Evolutionary conservation across 2,329 filamentous ascomycete genomes (phyloP), one percentile per base, ranked within the genome.

Genomic region (Cercospora nicotianae): DNA sequence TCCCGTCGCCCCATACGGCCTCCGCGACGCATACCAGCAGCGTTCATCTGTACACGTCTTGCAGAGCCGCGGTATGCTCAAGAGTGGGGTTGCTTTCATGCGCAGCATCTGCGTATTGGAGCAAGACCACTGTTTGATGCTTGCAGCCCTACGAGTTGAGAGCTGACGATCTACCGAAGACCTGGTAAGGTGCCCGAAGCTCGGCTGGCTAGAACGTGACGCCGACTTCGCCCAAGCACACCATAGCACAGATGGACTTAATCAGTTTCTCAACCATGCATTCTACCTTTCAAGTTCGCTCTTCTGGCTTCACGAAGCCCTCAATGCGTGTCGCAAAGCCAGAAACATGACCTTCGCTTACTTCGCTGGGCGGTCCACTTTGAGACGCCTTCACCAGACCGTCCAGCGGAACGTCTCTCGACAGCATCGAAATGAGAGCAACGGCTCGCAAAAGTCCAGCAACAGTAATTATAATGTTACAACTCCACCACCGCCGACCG

Each of bases 351-450:
- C 70, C 61, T 65, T 72, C 30, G 61, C 71, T 36, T 70, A 69
- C 61, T 68, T 77, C 67, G 68, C 72, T 67, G 72, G 73, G 66
- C 74, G 75, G 67, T 70, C 72, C 18, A 77, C 70, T 20, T 30
- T 77, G 20, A 72, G 72, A 18, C 72, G 72, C 36, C 74, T 79
- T n/a, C 76, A 78, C 67, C 71, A 73, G 60, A 73, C 72, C 66
- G 75, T 76, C 64, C 72, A 77, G 66, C 74, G 76, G 67, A 77
- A 77, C 66, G 71, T 78, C 55, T 51, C 70, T 60, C 73, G 72
- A 48, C 72, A 72, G 31, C 75, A 77, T 45, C 72, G 62, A 10
- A 73, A 58, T 58, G 69, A 61, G 30, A 64, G 65, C 36, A 59
- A 59, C 7, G 70, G 72, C 36, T 73, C 72, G 26, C 64, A 70